Evolutionary conservation across 805 yeast species (phyloP), one percentile per base, ranked within the genome.

Genomic region (Ogataea populi-albae): DNA sequence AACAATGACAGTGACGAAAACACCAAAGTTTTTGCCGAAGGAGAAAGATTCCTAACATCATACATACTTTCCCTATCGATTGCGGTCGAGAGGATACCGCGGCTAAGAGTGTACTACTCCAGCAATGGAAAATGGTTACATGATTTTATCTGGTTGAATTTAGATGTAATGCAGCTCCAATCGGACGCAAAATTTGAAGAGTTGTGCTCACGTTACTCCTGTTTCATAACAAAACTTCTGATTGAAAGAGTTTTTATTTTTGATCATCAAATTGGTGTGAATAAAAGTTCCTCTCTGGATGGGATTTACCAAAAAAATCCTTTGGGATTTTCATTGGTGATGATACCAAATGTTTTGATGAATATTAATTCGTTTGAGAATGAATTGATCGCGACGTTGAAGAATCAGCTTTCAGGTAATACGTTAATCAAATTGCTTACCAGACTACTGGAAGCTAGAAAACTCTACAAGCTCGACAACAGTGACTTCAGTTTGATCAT

Each of bases 301-400:
- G 24, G 21, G 3, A 14, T 43, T 3, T 32, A 32, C n/a, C 8
- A 14, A 3, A 32, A 40, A 3, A 27, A 32, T 9, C 26, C 33
- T 4, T 12, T 33, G 8, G 38, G 45, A n/a, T 46, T 52, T 15
- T 34, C 47, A 6, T 5, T 30, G 3, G 26, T 46, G 4, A 33
- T 66, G 8, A 46, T 59, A 30, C 66, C 62, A 16, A 38, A 46
- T 3, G 47, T 64, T 0, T 22, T 57, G 17, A 25, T 41, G 0
- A 63, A 65, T 29, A 26, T 66, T n/a, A 40, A 41, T n/a, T n/a
- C n/a, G n/a, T n/a, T n/a, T n/a, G n/a, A n/a, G n/a, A n/a, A n/a
- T n/a, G n/a, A n/a, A n/a, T n/a, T n/a, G n/a, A n/a, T n/a, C n/a
- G n/a, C n/a, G n/a, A n/a, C n/a, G n/a, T n/a, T n/a, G n/a, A n/a